These are phyloP conservation scores for Nannochloropsis granulata DNA, from an alignment of 108 stramenopile species.

Conservation along the genomic window DNA sequence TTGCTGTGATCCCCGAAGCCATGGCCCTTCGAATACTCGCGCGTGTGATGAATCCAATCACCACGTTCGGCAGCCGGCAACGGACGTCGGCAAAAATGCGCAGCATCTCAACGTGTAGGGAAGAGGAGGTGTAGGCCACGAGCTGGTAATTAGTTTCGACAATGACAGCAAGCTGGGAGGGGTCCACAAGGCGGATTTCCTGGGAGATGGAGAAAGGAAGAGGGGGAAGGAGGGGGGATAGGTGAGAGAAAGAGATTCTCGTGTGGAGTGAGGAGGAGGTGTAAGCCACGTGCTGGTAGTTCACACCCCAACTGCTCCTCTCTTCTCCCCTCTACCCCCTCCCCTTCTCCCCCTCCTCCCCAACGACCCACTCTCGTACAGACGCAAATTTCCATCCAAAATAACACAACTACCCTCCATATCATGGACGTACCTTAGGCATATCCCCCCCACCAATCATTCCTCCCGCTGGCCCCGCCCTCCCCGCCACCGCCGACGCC, in stretches of 20 bases:
- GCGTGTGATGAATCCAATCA: constrained; percentile 30
- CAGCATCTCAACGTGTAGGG: constrained; percentile 36
- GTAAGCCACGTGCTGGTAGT: constrained; percentile 33
- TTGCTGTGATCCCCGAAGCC: constrained; percentile 24
- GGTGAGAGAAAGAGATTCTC: neutral
- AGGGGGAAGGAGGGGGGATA: neutral
- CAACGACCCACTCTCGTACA: neutral
- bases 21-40: constrained; percentile 33
- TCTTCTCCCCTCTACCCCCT: neutral
- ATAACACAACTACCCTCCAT: neutral
- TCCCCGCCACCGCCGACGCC: neutral
- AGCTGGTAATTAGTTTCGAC: constrained; percentile 36
- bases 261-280: constrained; percentile 25
- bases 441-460: neutral
- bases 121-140: constrained; percentile 24
- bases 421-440: neutral
- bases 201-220: neutral
- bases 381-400: neutral
- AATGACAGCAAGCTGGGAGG: constrained; percentile 8
- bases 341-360: neutral
- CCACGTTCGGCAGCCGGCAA: constrained; percentile 29
- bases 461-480: neutral
- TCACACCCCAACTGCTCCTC: neutral
- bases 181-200: neutral
- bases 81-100: constrained; percentile 28